These are phyloP conservation scores for Protomyces gravidus DNA, from an alignment of 1,139 yeast genomes.

Conservation along the genomic window DNA sequence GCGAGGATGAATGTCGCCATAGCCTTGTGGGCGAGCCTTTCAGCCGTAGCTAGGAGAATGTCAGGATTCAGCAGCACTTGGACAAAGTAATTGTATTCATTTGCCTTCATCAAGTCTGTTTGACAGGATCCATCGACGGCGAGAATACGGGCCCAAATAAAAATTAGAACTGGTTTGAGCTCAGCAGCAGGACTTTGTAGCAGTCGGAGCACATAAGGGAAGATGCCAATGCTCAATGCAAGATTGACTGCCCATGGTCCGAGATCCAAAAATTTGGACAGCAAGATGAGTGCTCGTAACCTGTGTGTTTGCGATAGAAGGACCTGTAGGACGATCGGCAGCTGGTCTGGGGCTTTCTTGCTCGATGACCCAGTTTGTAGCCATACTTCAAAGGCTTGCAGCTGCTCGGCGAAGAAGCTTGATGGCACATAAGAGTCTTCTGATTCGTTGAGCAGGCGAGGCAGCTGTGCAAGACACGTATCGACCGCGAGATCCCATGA, in stretches of 20 bases:
- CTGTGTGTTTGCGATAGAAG: constrained; percentile 90
- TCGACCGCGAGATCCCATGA: constrained; percentile 98
- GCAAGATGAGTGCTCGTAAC: constrained; percentile 74
- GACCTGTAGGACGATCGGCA: constrained; percentile 90
- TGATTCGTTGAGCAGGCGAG: constrained; percentile 40
- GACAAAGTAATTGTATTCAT: constrained; percentile 83
- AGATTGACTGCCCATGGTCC: constrained; percentile 98
- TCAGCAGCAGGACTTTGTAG: constrained; percentile 95
- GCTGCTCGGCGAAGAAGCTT: constrained; percentile 89
- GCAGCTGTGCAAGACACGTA: constrained; percentile 66
- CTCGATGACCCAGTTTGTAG: constrained; percentile 81
- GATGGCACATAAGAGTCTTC: constrained; percentile 71
- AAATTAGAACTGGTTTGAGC: constrained; percentile 85
- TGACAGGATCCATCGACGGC: constrained; percentile 91
- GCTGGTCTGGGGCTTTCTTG: constrained; percentile 81
- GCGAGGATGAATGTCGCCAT: constrained; percentile 91
- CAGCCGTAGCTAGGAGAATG: constrained; percentile 42
- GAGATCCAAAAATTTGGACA: constrained; percentile 80
- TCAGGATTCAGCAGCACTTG: constrained; percentile 58
- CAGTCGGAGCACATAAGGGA: constrained; percentile 86
- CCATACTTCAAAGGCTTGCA: constrained; percentile 96
- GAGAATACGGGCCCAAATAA: constrained; percentile 97
- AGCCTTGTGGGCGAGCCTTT: constrained; percentile 72
- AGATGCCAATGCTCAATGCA: constrained; percentile 88
- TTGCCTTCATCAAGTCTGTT: constrained; percentile 84